Conservation (phyloP, 169 alveolate species). For the Plasmodium relictum region DNA sequence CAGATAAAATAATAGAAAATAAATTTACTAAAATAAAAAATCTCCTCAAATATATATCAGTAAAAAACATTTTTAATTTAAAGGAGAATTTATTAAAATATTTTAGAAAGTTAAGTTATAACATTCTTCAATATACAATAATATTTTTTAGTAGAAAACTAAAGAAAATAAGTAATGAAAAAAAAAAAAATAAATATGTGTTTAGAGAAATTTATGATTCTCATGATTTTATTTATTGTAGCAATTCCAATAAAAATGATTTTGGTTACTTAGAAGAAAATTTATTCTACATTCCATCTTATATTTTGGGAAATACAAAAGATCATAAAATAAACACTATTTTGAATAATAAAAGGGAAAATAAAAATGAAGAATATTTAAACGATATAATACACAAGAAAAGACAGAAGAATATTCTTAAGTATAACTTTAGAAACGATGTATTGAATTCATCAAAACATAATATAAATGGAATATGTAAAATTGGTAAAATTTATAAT, state of each 20-base stretch:
- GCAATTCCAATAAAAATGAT: slow-evolving; percentile 1
- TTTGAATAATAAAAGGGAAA: neutral
- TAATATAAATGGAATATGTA: no score
- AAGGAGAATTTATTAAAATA: neutral
- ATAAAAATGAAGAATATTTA: neutral
- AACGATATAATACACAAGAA: no score
- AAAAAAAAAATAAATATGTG: slow-evolving; percentile 28
- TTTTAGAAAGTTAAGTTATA: neutral
- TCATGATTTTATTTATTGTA: slow-evolving; percentile 30
- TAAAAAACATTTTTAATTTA: neutral
- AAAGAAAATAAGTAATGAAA: slow-evolving; percentile 3
- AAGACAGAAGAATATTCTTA: no score
- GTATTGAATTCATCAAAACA: no score
- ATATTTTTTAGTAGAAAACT: neutral
- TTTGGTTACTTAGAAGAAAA: slow-evolving; percentile 72
- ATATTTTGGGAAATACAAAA: neutral
- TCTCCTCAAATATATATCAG: neutral
- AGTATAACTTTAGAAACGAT: no score
- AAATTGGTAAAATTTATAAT: no score
- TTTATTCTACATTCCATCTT: slow-evolving; percentile 51
- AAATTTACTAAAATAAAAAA: neutral
- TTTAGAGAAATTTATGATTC: slow-evolving; percentile 30
- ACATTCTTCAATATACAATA: neutral
- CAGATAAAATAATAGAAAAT: neutral
- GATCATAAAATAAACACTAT: neutral